Evolutionary conservation across 768 basidiomycete species (phyloP).

Genomic region (Leucogyrophana mollusca): DNA sequence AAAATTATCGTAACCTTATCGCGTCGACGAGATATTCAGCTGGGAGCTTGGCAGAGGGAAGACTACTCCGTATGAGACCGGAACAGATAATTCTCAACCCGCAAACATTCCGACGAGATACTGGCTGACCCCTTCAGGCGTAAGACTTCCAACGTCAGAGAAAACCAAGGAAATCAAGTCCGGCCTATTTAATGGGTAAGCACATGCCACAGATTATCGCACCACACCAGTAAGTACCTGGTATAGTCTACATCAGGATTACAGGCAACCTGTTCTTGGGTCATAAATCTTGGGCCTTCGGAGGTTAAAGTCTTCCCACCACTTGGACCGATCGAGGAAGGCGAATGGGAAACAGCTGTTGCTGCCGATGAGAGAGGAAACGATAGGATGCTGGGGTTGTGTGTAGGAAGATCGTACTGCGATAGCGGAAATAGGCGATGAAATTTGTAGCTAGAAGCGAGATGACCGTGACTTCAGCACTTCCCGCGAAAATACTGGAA

Average conservation of each 20-base stretch:
- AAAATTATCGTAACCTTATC: slow-evolving; percentile 40
- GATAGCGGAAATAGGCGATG: slow-evolving; percentile 93
- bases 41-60: slow-evolving; percentile 1
- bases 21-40: slow-evolving; percentile 7
- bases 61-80: not conserved
- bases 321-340: slow-evolving; percentile 3
- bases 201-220: slow-evolving; percentile 8
- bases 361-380: slow-evolving; percentile 46
- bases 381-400: slow-evolving; percentile 72
- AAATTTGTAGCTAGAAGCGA: slow-evolving; percentile 81
- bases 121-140: slow-evolving; percentile 91
- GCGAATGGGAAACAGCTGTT: slow-evolving; percentile 3
- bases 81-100: slow-evolving; percentile 42
- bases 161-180: slow-evolving; percentile 94
- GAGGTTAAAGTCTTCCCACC: slow-evolving; percentile 4
- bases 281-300: slow-evolving; percentile 45
- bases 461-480: slow-evolving; percentile 20
- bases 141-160: slow-evolving; percentile 90
- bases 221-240: slow-evolving; percentile 47
- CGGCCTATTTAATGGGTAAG: slow-evolving; percentile 51
- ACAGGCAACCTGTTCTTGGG: slow-evolving; percentile 75
- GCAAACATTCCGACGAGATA: slow-evolving; percentile 95
- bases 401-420: slow-evolving; percentile 84
- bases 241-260: slow-evolving; percentile 95
- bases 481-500: slow-evolving; percentile 18